A percentile compares a stretch with the other conserved stretches of the same genome.
phyloP scores from a whole-genome alignment of 2,329 filamentous ascomycete species.

The Massarina eburnea region DNA sequence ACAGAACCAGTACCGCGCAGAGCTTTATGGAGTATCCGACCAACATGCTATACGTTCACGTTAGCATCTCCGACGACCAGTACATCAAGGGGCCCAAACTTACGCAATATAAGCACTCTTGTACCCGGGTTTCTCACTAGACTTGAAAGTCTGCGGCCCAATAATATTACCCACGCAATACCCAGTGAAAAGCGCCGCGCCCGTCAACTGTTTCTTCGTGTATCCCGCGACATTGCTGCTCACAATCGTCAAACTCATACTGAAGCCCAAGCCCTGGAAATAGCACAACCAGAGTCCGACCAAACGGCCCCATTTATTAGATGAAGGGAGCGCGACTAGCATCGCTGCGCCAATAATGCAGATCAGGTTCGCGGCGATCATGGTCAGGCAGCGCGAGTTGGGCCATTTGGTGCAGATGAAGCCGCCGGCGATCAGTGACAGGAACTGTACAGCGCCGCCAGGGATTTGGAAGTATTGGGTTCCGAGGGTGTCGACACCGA shows the following conservation, averaged over 20 bases:
- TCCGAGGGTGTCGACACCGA: slow-evolving; percentile 91
- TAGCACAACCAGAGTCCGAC: slow-evolving; percentile 61
- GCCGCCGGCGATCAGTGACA: slow-evolving; percentile 50
- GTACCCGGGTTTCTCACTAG: slow-evolving; percentile 53
- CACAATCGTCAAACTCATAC: slow-evolving; percentile 56
- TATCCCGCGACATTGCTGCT: slow-evolving; percentile 57
- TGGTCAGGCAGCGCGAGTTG: slow-evolving; percentile 56
- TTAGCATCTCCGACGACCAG: not conserved
- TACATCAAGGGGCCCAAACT: slow-evolving; percentile 7
- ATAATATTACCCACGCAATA: slow-evolving; percentile 60
- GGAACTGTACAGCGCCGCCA: slow-evolving; percentile 59
- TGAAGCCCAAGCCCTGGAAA: slow-evolving; percentile 57
- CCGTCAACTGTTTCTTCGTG: slow-evolving; percentile 58
- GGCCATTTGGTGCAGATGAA: slow-evolving; percentile 55
- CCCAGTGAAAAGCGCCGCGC: slow-evolving; percentile 54
- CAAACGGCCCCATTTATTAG: slow-evolving; percentile 59
- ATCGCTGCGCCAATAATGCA: slow-evolving; percentile 57
- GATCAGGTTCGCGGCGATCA: slow-evolving; percentile 58
- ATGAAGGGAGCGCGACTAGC: slow-evolving; percentile 53
- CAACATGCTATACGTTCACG: slow-evolving; percentile 49
- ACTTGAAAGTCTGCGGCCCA: slow-evolving; percentile 57
- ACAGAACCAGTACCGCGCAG: slow-evolving; percentile 52
- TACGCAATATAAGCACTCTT: slow-evolving; percentile 52
- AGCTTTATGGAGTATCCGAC: slow-evolving; percentile 59
- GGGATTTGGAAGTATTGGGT: slow-evolving; percentile 66